A percentile compares a stretch with the other conserved stretches of the same genome.
Conservation (phyloP, 768 basidiomycete genomes). For the Boletus sp. region DNA sequence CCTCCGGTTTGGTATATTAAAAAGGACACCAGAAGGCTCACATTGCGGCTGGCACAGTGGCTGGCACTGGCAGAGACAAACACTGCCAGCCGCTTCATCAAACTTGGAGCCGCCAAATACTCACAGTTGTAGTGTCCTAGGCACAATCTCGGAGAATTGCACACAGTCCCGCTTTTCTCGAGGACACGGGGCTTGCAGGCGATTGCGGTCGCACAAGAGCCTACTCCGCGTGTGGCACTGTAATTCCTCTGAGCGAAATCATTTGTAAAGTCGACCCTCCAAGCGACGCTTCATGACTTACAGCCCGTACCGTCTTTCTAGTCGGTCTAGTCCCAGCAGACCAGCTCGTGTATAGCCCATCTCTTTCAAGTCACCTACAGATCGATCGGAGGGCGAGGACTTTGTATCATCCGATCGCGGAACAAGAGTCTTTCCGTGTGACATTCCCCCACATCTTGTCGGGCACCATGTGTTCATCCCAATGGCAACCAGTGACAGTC, state of each 20-base stretch:
- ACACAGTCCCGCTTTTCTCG: not conserved
- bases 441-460: not conserved
- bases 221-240: not conserved
- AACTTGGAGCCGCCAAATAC: not conserved
- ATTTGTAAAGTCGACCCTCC: no score
- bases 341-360: not conserved
- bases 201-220: not conserved
- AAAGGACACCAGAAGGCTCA: not conserved
- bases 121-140: not conserved
- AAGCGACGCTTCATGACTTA: not conserved
- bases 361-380: not conserved
- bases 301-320: no score
- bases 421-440: not conserved
- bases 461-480: not conserved
- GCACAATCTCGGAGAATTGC: not conserved
- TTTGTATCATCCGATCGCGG: not conserved
- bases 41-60: constrained; percentile 6
- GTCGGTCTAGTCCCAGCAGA: no score
- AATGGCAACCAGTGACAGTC: no score
- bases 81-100: constrained; percentile 1
- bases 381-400: not conserved
- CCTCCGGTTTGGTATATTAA: not conserved
- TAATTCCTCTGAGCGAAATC: not conserved
- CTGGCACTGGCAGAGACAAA: constrained; percentile 7
- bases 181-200: not conserved